A percentile compares a stretch with the other conserved stretches of the same genome.
phyloP scores from a whole-genome alignment of 2,329 filamentous ascomycete species.

The Exophiala phaeomuriformis region DNA sequence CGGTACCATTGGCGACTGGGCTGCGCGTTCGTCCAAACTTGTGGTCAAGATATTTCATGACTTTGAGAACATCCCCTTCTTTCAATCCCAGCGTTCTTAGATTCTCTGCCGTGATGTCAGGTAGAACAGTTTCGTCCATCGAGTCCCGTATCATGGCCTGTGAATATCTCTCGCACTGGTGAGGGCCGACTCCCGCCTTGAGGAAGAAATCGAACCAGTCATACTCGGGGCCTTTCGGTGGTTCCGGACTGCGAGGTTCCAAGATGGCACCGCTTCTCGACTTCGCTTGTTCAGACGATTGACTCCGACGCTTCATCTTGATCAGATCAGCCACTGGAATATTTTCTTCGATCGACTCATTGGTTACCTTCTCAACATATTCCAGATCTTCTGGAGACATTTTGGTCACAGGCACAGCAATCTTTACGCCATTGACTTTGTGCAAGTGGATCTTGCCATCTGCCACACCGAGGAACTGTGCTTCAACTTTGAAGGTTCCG shows the following conservation, averaged over 20 bases:
- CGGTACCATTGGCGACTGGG: constrained; percentile 54
- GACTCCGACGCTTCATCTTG: constrained; percentile 43
- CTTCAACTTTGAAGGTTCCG: constrained; percentile 94
- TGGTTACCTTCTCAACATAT: constrained; percentile 84
- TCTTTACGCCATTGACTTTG: constrained; percentile 97
- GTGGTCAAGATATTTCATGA: constrained; percentile 80
- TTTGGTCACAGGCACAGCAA: constrained; percentile 87
- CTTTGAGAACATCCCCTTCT: constrained; percentile 91
- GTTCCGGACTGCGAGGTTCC: constrained; percentile 23
- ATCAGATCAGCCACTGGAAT: constrained; percentile 79
- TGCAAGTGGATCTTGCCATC: constrained; percentile 97
- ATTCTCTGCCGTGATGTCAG: constrained; percentile 76
- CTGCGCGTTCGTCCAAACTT: constrained; percentile 61
- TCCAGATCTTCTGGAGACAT: constrained; percentile 95
- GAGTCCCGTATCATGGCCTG: constrained; percentile 84
- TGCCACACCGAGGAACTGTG: constrained; percentile 87
- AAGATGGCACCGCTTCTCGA: constrained; percentile 35
- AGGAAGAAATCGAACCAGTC: constrained; percentile 99
- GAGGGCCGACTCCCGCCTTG: constrained; percentile 80
- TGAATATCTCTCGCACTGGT: constrained; percentile 89
- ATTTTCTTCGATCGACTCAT: constrained; percentile 80
- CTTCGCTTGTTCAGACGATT: constrained; percentile 35
- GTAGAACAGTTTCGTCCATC: constrained; percentile 89
- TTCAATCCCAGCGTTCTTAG: constrained; percentile 85
- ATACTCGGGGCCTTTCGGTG: constrained; percentile 56